Evolutionary conservation across 306 rosid genomes (phyloP), one percentile per base, ranked within the genome.

Genomic region (Quercus agrifolia): DNA sequence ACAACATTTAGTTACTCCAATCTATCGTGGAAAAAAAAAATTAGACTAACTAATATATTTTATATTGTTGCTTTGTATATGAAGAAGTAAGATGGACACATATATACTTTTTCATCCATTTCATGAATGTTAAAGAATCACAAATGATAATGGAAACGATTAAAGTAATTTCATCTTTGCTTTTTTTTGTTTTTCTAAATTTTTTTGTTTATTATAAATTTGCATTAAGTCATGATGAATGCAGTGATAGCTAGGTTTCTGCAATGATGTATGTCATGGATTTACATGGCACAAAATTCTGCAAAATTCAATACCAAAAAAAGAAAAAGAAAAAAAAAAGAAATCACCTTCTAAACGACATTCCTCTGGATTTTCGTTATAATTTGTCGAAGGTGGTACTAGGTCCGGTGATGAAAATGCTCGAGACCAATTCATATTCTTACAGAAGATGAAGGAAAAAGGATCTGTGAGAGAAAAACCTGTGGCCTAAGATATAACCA

Each of bases 281-380:
- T 41, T 54, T 49, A 19, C 12, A 66, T 11, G 15, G 63, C n/a
- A 46, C 73, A 7, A 66, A 75, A 21, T 62, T 56, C 18, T 30
- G 38, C 58, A 23, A 38, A 59, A 80, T 21, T 19, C 59, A 78
- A 63, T 71, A 58, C 61, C 9, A 61, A 41, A 33, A 12, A 77
- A 1, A 15, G 54, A 6, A 28, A 20, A 8, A 27, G 4, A 4
- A 41, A 41, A 2, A 7, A 7, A 23, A 15, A 28, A 23, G 23
- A 1, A 10, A 81, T 88, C 82, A 94, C 98, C 98, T 83, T 82
- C 97, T 23, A 92, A 84, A 51, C 58, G 41, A 73, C 82, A 86
- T 79, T 87, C 91, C 25, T 80, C 91, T 41, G 68, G 57, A 4
- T 49, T 78, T 67, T 13, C 87, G 28, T 35, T 31, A 35, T 82